A percentile compares a stretch with the other conserved stretches of the same genome.
These are phyloP conservation scores for Delphinella strobiligena DNA, from an alignment of 2,329 filamentous ascomycete species.

Conservation along the genomic window DNA sequence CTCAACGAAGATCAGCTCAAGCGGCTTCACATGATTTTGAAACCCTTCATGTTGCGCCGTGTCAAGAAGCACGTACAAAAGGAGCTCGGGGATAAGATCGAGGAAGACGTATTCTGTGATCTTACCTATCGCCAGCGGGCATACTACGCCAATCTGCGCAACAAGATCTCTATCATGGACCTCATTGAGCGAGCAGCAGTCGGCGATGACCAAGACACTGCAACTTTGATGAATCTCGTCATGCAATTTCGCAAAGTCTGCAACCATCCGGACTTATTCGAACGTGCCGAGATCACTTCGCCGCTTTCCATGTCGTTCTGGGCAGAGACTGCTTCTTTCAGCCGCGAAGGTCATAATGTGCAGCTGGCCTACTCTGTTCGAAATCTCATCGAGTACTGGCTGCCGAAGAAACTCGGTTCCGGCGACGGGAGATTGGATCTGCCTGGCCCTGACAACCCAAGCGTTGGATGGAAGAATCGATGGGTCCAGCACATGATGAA, in stretches of 20 bases:
- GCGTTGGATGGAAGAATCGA: conserved; percentile 68
- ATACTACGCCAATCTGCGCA: conserved; percentile 82
- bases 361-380: conserved; percentile 78
- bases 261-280: conserved; percentile 95
- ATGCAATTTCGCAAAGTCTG: conserved; percentile 99
- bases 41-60: conserved; percentile 98
- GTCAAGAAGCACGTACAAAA: conserved; percentile 99
- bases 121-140: conserved; percentile 92
- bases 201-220: conserved; percentile 87
- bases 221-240: conserved; percentile 95
- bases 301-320: conserved; percentile 76
- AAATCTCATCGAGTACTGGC: conserved; percentile 69
- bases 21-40: conserved; percentile 95
- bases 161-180: conserved; percentile 98
- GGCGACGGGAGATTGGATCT: conserved; percentile 65
- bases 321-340: conserved; percentile 88
- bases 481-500: conserved; percentile 76
- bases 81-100: conserved; percentile 97
- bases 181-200: conserved; percentile 93
- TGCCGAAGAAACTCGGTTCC: conserved; percentile 75
- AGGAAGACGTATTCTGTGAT: conserved; percentile 90
- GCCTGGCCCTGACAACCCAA: conserved; percentile 58
- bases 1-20: conserved; percentile 96
- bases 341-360: conserved; percentile 73
- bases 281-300: conserved; percentile 82